Evolutionary conservation across 352 stramenopile genomes (phyloP), one percentile per base, ranked within the genome.

Genomic region (Globisporangium iwayamae): DNA sequence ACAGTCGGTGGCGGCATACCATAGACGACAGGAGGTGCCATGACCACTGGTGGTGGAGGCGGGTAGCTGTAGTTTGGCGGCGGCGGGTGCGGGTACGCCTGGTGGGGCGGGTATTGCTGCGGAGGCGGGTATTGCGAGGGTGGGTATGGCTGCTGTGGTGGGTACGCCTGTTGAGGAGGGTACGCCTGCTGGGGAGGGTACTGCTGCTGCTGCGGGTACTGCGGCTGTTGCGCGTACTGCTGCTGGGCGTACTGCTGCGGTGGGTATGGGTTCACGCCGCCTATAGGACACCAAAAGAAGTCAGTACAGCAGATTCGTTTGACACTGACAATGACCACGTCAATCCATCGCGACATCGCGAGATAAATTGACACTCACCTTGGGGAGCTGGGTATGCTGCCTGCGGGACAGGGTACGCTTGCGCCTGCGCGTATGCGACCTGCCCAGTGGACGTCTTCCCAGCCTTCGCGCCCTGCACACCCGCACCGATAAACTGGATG

Each of bases 401-500:
- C 55, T 34, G 66, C 46, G 70, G 66, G 1, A 65, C 63, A 18
- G 70, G 72, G 60, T 83, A 80, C 34, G 60, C 61, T 43, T 81
- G 80, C 7, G 69, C 68, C 53, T 74, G 72, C 22, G 46, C 59
- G 36, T 78, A 71, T 28, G 62, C 58, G 54, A 48, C 41, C 6
- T 22, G 30, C n/a, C 38, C 30, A 30, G 56, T 18, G 34, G 60
- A 34, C 9, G 10, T 43, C 10, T 54, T 53, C 3, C 39, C 22
- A 8, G 18, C 43, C 41, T 62, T 62, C 11, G 8, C 14, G 2
- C 39, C 16, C 41, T 62, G 41, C 16, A 2, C 41, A n/a, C 22
- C 28, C 72, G 72, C 16, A 70, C 62, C 22, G 62, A 85, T 68
- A 59, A 85, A 81, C 65, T 94, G 85, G 9, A 94, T 72, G 22